Base-by-base conservation (phyloP, 164 flowering plant species). In the Vitis rupestris region DNA sequence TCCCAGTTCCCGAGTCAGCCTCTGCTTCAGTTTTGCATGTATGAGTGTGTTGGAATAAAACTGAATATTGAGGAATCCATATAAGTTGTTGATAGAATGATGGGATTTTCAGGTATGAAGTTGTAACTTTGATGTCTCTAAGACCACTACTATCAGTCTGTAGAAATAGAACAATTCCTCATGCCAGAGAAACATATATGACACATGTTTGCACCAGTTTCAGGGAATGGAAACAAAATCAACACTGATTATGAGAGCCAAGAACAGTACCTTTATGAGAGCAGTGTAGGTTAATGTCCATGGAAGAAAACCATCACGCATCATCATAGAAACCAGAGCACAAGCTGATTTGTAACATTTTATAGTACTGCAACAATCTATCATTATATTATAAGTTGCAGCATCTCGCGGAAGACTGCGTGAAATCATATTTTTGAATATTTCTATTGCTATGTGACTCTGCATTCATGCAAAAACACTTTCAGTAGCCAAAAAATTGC, bases 341-440 rank as follows among this genome's bases (percentile, higher is more conserved):
- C 68, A 73, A 61, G 97, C 98, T 76, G 92, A 90, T 70, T 59
- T 85, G 74, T 61, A 88, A 77, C 89, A 84, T 66, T 80, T 72
- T 62, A 74, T 66, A 68, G 61, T 58, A 74, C 85, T 79, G 74
- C 96, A 93, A 70, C 94, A 87, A 69, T 90, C 86, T 53, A 93
- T 80, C 99, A 95, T 88, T 70, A 90, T 88, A 77, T 66, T 79
- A 77, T 90, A 95, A 23, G 97, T 95, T 16, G 70, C 78, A 55
- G 78, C 80, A 80, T 91, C 80, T 23, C 82, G 86, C 51, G 70
- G 83, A 69, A 82, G 37, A 59, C 85, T 87, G 72, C 53, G 60
- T 64, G 61, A 53, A 70, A 72, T 90, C 97, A 95, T 88, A 4
- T 65, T 70, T 75, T 75, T 86, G 76, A 95, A 95, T 64, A 88